These are phyloP conservation scores for Dothistroma septosporum DNA, from an alignment of 2,329 filamentous ascomycete genomes.

Conservation along the genomic window DNA sequence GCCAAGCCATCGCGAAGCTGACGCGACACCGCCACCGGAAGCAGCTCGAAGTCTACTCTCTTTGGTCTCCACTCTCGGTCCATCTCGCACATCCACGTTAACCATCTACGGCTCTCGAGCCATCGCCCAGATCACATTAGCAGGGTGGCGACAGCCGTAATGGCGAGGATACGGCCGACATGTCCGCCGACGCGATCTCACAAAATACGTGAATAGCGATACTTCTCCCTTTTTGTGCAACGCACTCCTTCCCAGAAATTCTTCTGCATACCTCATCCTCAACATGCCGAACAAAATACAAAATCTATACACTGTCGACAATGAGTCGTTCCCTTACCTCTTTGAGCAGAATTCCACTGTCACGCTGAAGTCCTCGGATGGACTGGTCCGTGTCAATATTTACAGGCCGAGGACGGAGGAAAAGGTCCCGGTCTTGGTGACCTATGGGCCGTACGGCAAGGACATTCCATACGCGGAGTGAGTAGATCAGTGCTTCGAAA, in stretches of 20 bases:
- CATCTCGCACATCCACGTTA: background rate
- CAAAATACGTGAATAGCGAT: background rate
- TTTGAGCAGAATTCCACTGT: constrained; percentile 34
- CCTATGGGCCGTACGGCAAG: constrained; percentile 71
- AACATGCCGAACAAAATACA: constrained; percentile 34
- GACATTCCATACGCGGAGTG: constrained; percentile 61
- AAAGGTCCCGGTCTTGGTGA: constrained; percentile 59
- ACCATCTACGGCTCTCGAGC: constrained; percentile 7
- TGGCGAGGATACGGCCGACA: background rate
- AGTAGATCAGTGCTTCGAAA: constrained; percentile 13
- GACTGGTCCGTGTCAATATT: constrained; percentile 34
- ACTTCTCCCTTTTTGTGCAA: background rate
- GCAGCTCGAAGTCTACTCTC: background rate
- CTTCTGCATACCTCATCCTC: background rate
- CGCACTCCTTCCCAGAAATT: background rate
- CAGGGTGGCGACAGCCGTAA: constrained; percentile 6
- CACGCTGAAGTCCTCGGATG: constrained; percentile 28
- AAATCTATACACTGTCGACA: constrained; percentile 32
- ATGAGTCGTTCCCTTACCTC: constrained; percentile 31
- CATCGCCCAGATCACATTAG: background rate
- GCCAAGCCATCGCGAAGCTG: background rate
- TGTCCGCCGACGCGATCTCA: constrained; percentile 3
- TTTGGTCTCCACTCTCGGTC: background rate
- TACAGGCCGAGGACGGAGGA: constrained; percentile 33
- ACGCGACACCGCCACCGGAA: background rate